These are phyloP conservation scores for Pilasporangium apinafurcum DNA, from an alignment of 352 stramenopile genomes.

Conservation along the genomic window DNA sequence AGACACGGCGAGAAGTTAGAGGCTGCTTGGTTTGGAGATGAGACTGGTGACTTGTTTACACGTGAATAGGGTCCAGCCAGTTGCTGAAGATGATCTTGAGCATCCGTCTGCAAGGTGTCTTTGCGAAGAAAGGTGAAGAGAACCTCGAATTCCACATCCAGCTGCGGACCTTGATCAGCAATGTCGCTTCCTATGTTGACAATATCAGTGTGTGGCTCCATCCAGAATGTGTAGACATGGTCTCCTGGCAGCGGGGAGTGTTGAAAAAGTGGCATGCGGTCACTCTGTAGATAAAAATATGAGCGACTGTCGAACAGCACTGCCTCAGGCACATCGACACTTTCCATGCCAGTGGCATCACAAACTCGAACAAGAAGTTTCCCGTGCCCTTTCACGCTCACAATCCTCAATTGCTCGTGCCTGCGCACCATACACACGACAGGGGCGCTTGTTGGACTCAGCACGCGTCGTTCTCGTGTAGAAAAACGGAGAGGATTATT, in stretches of 20 bases:
- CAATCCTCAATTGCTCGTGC: slow-evolving; percentile 52
- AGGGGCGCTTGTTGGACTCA: slow-evolving; percentile 16
- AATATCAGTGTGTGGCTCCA: slow-evolving; percentile 16
- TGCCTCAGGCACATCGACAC: slow-evolving; percentile 40
- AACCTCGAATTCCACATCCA: slow-evolving; percentile 40
- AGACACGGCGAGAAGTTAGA: slow-evolving; percentile 4
- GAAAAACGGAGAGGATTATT: slow-evolving; percentile 33
- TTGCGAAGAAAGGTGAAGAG: slow-evolving; percentile 23
- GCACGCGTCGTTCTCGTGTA: slow-evolving; percentile 20
- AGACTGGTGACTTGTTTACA: background rate
- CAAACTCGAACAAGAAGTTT: slow-evolving; percentile 60
- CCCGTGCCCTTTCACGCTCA: slow-evolving; percentile 38
- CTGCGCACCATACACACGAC: slow-evolving; percentile 36
- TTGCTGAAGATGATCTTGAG: slow-evolving; percentile 4
- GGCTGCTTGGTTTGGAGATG: background rate
- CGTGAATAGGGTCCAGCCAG: background rate
- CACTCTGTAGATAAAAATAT: slow-evolving; percentile 49
- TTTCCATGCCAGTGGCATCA: slow-evolving; percentile 37
- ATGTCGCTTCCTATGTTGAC: slow-evolving; percentile 4
- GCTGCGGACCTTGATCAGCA: background rate
- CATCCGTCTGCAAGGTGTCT: slow-evolving; percentile 13
- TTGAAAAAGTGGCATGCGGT: slow-evolving; percentile 28
- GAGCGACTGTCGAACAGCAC: slow-evolving; percentile 66
- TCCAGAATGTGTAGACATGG: slow-evolving; percentile 72
- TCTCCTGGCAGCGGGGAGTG: slow-evolving; percentile 38